Evolutionary conservation across 2,329 filamentous ascomycete genomes (phyloP), one percentile per base, ranked within the genome.

Genomic region (Scedosporium boydii): DNA sequence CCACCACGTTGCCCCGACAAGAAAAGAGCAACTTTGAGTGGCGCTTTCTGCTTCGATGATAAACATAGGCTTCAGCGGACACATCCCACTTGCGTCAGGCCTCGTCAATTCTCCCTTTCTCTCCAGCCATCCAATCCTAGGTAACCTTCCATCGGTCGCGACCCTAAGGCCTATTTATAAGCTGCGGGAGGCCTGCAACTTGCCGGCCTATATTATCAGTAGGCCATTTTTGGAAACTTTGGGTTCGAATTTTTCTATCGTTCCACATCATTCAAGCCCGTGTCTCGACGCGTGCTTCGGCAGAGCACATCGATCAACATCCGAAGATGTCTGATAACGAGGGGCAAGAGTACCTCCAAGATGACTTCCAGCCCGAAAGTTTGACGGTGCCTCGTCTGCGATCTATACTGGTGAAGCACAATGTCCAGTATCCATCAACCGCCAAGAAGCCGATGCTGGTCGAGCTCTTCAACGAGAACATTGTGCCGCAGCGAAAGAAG

Each of bases 381-480:
- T 84, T 98, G 66, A 98, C 92, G 1, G 87, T 98, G 59, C 92
- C 95, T 29, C 89, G 89, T 56, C 80, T 99, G 68, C 90, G 95
- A 69, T 93, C 90, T 58, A 96, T 98, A 67, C 85, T 99, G 63
- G 90, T 98, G 70, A 89, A 87, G 67, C 91, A 99, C 77, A 89
- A 92, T 72, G 80, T 98, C 70, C 78, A 86, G 44, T 98, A 96
- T 72, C 88, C 93, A 4, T 87, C 91, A 0, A 93, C 87, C 4
- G 92, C 95, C 12, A 99, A 98, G 78, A 99, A 99, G 78, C 79
- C 86, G 0, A 88, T 96, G 71, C 85, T 99, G 23, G 82, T 99
- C 64, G 86, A 89, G 6, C 85, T 98, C 57, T 92, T 99, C 75
- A 87, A 88, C 70, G 81, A 89, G 38, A 80, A 95, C 66, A 83